phyloP scores from a whole-genome alignment of 1,284 basidiomycete species.

The Anthracocystis panici-leucophaei region DNA sequence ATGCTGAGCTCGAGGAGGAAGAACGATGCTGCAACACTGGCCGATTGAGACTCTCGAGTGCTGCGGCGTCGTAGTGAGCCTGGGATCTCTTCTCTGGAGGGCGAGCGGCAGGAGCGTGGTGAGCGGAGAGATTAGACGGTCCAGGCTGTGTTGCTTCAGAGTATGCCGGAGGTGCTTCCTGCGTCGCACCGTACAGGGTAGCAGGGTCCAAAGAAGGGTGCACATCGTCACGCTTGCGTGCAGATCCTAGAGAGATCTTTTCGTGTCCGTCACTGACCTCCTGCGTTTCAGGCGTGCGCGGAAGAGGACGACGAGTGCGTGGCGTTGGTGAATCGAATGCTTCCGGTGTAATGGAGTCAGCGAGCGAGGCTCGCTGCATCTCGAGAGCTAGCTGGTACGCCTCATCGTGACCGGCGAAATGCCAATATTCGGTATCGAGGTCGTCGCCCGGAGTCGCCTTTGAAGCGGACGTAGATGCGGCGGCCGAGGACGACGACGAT shows the following conservation, averaged over 20 bases:
- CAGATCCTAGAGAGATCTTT: neutral
- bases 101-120: neutral
- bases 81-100: conserved; percentile 12
- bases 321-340: neutral
- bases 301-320: conserved; percentile 24
- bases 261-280: neutral
- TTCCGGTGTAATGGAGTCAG: neutral
- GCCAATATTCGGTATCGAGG: conserved; percentile 45
- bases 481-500: neutral
- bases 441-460: neutral
- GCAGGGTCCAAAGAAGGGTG: conserved; percentile 5
- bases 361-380: conserved; percentile 35
- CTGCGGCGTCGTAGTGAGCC: conserved; percentile 9
- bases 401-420: conserved; percentile 42
- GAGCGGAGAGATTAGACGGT: conserved; percentile 7
- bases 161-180: conserved; percentile 35
- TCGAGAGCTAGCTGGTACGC: conserved; percentile 44
- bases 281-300: conserved; percentile 17
- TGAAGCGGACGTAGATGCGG: neutral
- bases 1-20: conserved; percentile 27
- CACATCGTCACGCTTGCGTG: conserved; percentile 3
- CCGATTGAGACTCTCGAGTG: conserved; percentile 13
- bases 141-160: conserved; percentile 13
- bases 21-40: conserved; percentile 28
- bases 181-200: neutral